phyloP scores from a whole-genome alignment of 2,329 filamentous ascomycete species.

The Drechslerella coelobrocha region DNA sequence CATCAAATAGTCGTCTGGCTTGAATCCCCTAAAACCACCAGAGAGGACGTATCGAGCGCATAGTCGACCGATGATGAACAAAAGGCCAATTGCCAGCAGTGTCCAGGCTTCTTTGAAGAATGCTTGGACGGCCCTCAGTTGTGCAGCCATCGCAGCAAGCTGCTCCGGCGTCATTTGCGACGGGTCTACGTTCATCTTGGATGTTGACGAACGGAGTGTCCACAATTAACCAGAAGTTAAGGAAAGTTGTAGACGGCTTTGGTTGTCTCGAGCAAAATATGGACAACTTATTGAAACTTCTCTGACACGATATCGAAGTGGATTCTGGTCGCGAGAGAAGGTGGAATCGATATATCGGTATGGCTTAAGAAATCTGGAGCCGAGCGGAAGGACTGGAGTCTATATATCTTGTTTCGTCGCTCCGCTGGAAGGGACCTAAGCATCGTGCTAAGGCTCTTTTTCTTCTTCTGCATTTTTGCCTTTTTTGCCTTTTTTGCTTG shows the following conservation, averaged over 20 bases:
- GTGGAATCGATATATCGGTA: constrained; percentile 28
- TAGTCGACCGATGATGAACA: constrained; percentile 63
- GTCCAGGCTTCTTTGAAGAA: constrained; percentile 63
- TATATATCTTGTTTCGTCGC: constrained; percentile 49
- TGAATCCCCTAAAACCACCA: constrained; percentile 62
- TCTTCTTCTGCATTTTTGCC: constrained; percentile 8
- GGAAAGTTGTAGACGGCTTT: constrained; percentile 5
- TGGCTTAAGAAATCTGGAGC: constrained; percentile 41
- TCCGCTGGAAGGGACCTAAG: constrained; percentile 16
- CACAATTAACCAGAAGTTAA: constrained; percentile 9
- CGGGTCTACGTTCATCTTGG: constrained; percentile 37
- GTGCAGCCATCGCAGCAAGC: constrained; percentile 46
- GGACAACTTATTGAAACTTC: constrained; percentile 33
- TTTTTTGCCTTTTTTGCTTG: background rate
- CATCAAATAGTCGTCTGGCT: constrained; percentile 68
- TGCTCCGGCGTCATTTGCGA: constrained; percentile 44
- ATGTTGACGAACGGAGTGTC: constrained; percentile 10
- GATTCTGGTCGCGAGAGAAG: constrained; percentile 39
- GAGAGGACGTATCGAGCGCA: constrained; percentile 62
- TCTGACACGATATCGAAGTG: constrained; percentile 13
- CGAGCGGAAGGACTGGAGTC: constrained; percentile 45
- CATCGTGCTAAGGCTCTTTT: constrained; percentile 12
- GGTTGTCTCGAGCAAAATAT: constrained; percentile 7
- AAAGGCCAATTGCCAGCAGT: constrained; percentile 63
- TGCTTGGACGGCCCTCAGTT: constrained; percentile 39